phyloP scores from a whole-genome alignment of 352 stramenopile genomes.

The Phytophthora cajani region DNA sequence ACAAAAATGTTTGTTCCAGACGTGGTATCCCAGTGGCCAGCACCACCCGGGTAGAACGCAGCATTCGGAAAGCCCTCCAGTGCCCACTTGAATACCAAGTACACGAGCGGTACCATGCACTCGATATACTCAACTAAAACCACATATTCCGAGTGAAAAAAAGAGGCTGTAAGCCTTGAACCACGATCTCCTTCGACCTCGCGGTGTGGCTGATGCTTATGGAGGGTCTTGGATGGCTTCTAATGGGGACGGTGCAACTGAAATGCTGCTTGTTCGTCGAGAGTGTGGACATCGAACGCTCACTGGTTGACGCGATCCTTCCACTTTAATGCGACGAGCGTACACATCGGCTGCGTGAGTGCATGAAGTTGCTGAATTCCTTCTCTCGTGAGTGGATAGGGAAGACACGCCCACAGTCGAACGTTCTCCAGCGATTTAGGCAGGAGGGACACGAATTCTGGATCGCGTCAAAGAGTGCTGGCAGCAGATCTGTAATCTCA shows the following conservation, averaged over 20 bases:
- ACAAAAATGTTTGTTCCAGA: background rate
- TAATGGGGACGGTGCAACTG: background rate
- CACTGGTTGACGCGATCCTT: background rate
- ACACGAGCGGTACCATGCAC: background rate
- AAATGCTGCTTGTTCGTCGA: background rate
- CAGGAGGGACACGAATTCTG: background rate
- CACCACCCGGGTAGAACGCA: background rate
- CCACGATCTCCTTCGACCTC: background rate
- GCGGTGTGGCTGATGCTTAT: background rate
- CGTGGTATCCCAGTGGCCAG: background rate
- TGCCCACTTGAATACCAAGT: background rate
- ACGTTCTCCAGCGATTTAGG: background rate
- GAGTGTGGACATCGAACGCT: background rate
- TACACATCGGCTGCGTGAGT: background rate
- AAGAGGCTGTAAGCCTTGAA: background rate
- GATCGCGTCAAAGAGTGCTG: background rate
- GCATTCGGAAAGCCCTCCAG: background rate
- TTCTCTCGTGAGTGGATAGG: background rate
- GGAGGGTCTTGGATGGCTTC: background rate
- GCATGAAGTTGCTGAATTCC: background rate
- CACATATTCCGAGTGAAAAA: background rate
- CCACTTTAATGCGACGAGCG: background rate
- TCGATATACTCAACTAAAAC: background rate
- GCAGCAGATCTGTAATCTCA: background rate
- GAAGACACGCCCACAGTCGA: constrained; percentile 9